Conservation (phyloP, 257 asterid species). For the Solanum ossicruentum region DNA sequence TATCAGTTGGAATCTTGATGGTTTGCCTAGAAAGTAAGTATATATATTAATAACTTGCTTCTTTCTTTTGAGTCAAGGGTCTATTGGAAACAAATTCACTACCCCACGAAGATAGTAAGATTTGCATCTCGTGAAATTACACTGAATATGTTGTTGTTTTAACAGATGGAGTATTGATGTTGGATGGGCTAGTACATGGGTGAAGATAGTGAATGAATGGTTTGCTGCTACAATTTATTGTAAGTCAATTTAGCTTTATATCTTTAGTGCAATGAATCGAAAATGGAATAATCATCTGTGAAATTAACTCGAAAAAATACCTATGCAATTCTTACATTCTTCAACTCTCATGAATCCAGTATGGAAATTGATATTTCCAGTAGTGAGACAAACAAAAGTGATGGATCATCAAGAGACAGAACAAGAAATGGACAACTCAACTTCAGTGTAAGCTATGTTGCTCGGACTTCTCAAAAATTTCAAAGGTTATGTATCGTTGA, state of each 20-base stretch:
- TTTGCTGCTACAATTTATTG: constrained; percentile 85
- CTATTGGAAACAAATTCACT: neutral
- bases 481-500: neutral
- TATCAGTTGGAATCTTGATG: constrained; percentile 85
- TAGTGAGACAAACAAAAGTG: constrained; percentile 42
- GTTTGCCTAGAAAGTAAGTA: constrained; percentile 61
- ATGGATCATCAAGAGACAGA: constrained; percentile 47
- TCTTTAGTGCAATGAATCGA: neutral
- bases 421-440: constrained; percentile 20
- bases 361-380: constrained; percentile 84
- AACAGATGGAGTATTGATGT: constrained; percentile 90
- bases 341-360: constrained; percentile 27
- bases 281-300: neutral
- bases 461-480: neutral
- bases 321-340: neutral
- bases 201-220: constrained; percentile 83
- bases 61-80: neutral
- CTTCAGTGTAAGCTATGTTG: neutral
- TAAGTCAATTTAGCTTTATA: constrained; percentile 15
- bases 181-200: constrained; percentile 98
- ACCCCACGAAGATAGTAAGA: neutral
- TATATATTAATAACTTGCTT: neutral
- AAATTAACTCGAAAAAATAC: neutral
- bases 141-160: neutral
- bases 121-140: neutral